These are phyloP conservation scores for Heliamphora exappendiculata DNA, from an alignment of 148 eudicot species.

Conservation along the genomic window DNA sequence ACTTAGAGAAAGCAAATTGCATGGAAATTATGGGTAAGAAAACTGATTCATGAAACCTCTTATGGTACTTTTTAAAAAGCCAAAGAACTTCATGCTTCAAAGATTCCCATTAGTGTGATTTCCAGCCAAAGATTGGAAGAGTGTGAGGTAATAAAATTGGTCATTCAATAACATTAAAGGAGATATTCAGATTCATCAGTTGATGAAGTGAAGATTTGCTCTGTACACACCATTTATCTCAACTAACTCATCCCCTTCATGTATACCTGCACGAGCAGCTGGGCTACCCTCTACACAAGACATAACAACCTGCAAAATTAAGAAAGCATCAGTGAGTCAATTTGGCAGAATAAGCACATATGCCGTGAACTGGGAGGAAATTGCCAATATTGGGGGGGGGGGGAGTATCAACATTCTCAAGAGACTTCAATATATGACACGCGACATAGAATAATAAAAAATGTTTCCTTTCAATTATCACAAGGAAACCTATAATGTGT, in stretches of 20 bases:
- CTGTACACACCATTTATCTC: slow-evolving; percentile 67
- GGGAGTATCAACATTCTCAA: background rate
- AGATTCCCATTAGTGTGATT: background rate
- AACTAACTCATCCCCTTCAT: slow-evolving; percentile 77
- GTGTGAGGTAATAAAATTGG: background rate
- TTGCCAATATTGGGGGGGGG: background rate
- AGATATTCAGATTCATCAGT: background rate
- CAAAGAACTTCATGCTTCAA: background rate
- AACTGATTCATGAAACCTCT: background rate
- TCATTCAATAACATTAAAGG: background rate
- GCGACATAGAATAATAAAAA: background rate
- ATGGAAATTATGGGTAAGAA: no score
- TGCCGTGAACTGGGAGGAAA: background rate
- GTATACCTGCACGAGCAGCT: slow-evolving; percentile 90
- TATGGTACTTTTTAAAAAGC: background rate
- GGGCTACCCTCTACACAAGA: slow-evolving; percentile 84
- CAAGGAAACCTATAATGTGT: background rate
- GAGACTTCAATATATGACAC: background rate
- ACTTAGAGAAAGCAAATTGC: background rate
- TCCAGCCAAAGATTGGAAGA: background rate
- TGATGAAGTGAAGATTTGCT: background rate
- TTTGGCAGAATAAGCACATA: background rate
- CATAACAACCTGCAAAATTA: slow-evolving; percentile 53
- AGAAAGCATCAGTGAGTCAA: background rate
- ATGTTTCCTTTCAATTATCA: background rate